Percentiles rank a stretch among this genome's conserved stretches.
These are phyloP conservation scores for Xylaria castorea DNA, from an alignment of 495 filamentous ascomycete species.

Conservation along the genomic window DNA sequence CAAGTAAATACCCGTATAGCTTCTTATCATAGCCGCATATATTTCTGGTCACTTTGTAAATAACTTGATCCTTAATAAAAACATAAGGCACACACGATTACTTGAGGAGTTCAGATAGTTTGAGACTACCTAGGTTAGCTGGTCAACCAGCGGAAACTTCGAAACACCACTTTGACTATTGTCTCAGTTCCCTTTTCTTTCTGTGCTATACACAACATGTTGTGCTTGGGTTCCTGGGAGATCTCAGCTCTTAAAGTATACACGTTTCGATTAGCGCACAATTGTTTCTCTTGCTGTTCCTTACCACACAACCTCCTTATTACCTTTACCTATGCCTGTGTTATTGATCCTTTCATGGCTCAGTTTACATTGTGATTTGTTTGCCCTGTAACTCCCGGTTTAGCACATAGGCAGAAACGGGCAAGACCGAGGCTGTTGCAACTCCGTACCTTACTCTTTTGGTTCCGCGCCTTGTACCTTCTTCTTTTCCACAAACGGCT, in stretches of 20 bases:
- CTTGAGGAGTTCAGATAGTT: background rate
- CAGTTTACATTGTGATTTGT: background rate
- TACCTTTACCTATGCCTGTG: background rate
- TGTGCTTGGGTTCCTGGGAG: background rate
- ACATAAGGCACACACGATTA: background rate
- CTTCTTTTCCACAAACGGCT: slow-evolving; percentile 1
- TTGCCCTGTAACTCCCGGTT: background rate
- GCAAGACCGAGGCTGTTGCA: background rate
- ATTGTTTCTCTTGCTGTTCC: background rate
- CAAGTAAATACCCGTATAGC: background rate
- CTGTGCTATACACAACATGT: background rate
- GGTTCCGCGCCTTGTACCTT: background rate
- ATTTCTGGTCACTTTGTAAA: background rate
- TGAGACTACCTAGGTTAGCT: too few species aligned
- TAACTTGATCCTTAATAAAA: background rate
- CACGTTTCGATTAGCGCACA: background rate
- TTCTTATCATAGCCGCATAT: background rate
- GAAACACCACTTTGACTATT: background rate
- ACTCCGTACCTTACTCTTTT: slow-evolving; percentile 2
- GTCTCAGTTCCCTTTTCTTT: background rate
- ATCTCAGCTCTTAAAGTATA: background rate
- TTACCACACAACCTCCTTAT: background rate
- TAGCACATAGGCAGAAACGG: background rate
- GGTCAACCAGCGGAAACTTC: background rate
- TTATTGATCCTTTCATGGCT: background rate